phyloP scores from a whole-genome alignment of 2,329 filamentous ascomycete species.

The Ophiostoma novo-ulmi region DNA sequence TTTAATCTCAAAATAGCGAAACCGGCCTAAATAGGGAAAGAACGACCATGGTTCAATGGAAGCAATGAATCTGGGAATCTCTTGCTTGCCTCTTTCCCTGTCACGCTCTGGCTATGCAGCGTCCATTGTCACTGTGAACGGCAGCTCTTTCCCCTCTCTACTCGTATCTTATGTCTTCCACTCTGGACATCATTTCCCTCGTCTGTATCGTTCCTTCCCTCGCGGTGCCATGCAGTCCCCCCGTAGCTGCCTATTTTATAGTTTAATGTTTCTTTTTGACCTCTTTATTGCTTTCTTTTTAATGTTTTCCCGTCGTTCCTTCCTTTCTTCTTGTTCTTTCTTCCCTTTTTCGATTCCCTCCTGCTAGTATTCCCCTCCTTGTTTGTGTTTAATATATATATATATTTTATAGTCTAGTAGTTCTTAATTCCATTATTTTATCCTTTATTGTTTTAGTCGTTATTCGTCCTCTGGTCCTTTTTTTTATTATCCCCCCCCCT shows the following conservation, averaged over 20 bases:
- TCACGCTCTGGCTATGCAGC: too few species aligned
- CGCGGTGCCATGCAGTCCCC: neutral
- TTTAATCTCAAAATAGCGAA: neutral
- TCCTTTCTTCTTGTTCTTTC: slow-evolving; percentile 9
- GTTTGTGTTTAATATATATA: neutral
- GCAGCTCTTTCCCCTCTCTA: neutral
- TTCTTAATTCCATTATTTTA: slow-evolving; percentile 2
- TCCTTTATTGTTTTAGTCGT: slow-evolving; percentile 12
- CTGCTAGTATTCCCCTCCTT: slow-evolving; percentile 20
- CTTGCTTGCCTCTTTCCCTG: neutral
- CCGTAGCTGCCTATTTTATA: slow-evolving; percentile 8
- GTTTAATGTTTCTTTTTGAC: neutral
- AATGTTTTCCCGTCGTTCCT: slow-evolving; percentile 11
- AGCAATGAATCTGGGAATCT: slow-evolving; percentile 19
- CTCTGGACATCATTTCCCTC: slow-evolving; percentile 10
- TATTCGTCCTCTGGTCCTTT: neutral
- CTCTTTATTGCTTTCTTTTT: neutral
- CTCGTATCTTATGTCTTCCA: neutral
- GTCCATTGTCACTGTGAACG: slow-evolving; percentile 1
- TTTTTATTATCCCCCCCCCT: slow-evolving; percentile 14
- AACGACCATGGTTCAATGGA: slow-evolving; percentile 5
- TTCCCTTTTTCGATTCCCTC: slow-evolving; percentile 13
- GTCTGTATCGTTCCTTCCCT: slow-evolving; percentile 14
- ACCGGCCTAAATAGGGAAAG: slow-evolving; percentile 10
- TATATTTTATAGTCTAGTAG: neutral